Evolutionary conservation across 352 stramenopile genomes (phyloP), one percentile per base, ranked within the genome.

Genomic region (Aphanomyces euteiches): DNA sequence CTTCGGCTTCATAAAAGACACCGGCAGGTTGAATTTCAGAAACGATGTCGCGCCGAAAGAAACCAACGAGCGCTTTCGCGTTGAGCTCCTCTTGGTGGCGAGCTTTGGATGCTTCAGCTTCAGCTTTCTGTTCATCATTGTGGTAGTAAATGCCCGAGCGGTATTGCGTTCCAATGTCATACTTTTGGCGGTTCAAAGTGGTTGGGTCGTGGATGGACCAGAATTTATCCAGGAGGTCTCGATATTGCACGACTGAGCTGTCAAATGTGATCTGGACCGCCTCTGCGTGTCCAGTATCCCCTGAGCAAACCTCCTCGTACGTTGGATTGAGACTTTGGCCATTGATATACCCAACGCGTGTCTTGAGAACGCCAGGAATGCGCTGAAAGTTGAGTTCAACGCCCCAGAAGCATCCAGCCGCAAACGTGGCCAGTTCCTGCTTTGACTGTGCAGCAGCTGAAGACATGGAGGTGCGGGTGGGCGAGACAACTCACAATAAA

Each of bases 321-420:
- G 92, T 98, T 36, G 96, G 94, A 75, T 95, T 91, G 47, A 91
- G 78, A 54, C 80, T 77, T 7, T 77, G 64, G 41, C 92, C 88
- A 65, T 92, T 87, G 7, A 79, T 77, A 73, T 96, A 96, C 57
- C 89, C 89, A 5, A 98, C 96, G 0, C 83, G 77, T 17, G 96
- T 99, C 56, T 89, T 79, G 4, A 92, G 73, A 28, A 99, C 91
- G 41, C 97, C 97, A 4, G 83, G 80, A 19, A 98, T 75, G 60
- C 97, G 87, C 81, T 98, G 93, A 78, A 98, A 98, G 10, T 90
- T 92, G 41, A 99, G 75, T 80, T 99, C 92, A 19, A 98, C 82
- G 54, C 96, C 94, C 97, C 96, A 99, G 79, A 99, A 99, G 79
- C 97, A 99, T 36, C 97, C 97, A 50, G 92, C 91, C 1, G 93